Evolutionary conservation across 257 asterid species (phyloP).

Genomic region (Avicennia marina): DNA sequence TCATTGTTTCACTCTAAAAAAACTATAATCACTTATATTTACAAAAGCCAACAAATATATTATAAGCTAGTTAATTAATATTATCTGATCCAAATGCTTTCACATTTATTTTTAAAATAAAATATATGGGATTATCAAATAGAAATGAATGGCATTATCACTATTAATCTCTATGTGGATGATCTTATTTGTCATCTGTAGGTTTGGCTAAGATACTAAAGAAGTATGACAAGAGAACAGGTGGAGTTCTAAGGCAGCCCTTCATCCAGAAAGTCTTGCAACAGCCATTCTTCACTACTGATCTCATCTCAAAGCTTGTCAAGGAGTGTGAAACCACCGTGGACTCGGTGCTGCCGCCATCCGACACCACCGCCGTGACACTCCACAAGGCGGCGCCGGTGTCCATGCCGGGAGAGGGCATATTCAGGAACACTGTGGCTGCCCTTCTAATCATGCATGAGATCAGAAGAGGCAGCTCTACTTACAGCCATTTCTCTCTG

Average conservation of each 20-base stretch:
- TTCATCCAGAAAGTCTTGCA: constrained; percentile 64
- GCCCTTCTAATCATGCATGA: constrained; percentile 82
- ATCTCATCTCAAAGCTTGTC: constrained; percentile 76
- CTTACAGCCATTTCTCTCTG: constrained; percentile 72
- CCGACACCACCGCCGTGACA: constrained; percentile 17
- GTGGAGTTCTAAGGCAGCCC: constrained; percentile 66
- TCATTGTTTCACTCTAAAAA: too few species aligned
- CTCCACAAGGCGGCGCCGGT: constrained; percentile 14
- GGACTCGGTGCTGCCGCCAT: constrained; percentile 58
- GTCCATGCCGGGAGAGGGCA: constrained; percentile 56
- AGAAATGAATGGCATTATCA: too few species aligned
- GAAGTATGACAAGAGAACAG: constrained; percentile 87
- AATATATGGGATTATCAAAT: too few species aligned
- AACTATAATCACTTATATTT: too few species aligned
- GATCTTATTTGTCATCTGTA: too few species aligned
- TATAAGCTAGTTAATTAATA: too few species aligned
- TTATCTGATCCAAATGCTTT: too few species aligned
- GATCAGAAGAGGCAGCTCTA: constrained; percentile 88
- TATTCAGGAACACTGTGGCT: constrained; percentile 80
- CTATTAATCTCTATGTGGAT: too few species aligned
- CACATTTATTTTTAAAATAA: too few species aligned
- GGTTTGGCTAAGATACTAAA: constrained; percentile 85
- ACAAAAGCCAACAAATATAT: too few species aligned
- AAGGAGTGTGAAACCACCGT: constrained; percentile 78
- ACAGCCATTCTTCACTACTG: constrained; percentile 90